Percentiles rank a stretch among this genome's conserved stretches.
Evolutionary conservation across 495 filamentous ascomycete species (phyloP).

Genomic region (Penicillium nucicola): DNA sequence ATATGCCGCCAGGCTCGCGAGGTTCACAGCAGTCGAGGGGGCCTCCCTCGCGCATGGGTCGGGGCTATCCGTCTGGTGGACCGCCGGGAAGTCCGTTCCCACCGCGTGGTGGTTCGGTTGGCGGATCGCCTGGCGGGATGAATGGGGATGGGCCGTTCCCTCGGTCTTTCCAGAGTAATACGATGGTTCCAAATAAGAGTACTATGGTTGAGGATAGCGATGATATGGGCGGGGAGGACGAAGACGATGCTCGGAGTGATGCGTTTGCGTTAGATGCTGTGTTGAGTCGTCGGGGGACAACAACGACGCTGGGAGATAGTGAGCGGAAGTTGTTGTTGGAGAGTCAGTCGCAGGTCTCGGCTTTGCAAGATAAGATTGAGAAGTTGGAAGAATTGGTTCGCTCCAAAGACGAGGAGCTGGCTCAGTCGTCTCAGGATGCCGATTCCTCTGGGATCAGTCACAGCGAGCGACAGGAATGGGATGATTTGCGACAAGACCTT

Average conservation of each 20-base stretch:
- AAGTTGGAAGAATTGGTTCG: slow-evolving; percentile 61
- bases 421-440: slow-evolving; percentile 30
- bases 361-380: slow-evolving; percentile 71
- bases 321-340: slow-evolving; percentile 72
- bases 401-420: slow-evolving; percentile 56
- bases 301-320: slow-evolving; percentile 51
- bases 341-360: slow-evolving; percentile 71
- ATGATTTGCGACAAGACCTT: slow-evolving; percentile 65
- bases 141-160: slow-evolving; percentile 62
- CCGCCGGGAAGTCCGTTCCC: slow-evolving; percentile 40
- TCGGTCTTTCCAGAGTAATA: slow-evolving; percentile 93
- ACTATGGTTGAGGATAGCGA: slow-evolving; percentile 98
- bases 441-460: slow-evolving; percentile 30
- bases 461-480: slow-evolving; percentile 64
- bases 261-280: slow-evolving; percentile 59
- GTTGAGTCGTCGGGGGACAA: slow-evolving; percentile 55
- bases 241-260: slow-evolving; percentile 61
- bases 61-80: slow-evolving; percentile 41
- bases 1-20: slow-evolving; percentile 36
- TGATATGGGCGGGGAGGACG: slow-evolving; percentile 59
- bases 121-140: slow-evolving; percentile 38
- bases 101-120: slow-evolving; percentile 44
- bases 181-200: slow-evolving; percentile 94
- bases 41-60: slow-evolving; percentile 32
- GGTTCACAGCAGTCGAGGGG: slow-evolving; percentile 40